Conservation (phyloP, 371 early-diverging fungal species). For the Gilbertella persicaria region DNA sequence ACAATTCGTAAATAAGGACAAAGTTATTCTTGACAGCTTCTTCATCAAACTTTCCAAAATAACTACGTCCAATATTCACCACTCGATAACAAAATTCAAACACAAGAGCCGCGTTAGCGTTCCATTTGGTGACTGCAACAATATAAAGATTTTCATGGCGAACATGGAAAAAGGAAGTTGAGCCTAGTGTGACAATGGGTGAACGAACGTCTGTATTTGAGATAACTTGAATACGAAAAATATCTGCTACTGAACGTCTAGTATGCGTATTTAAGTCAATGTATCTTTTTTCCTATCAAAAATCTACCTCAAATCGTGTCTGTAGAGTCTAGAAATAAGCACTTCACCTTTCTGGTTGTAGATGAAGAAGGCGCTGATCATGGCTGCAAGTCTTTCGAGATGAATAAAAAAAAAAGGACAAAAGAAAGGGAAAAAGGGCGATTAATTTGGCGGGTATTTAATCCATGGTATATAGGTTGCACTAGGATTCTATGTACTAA, state of each 20-base stretch:
- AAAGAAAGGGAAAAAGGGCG: background rate
- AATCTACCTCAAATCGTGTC: constrained; percentile 90
- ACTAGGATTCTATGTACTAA: too few species aligned
- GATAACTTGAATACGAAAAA: constrained; percentile 96
- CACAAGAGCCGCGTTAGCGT: constrained; percentile 81
- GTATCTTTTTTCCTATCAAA: background rate
- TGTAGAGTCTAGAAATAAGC: constrained; percentile 93
- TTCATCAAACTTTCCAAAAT: constrained; percentile 90
- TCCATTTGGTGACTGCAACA: constrained; percentile 84
- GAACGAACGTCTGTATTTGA: constrained; percentile 88
- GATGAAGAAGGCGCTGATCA: constrained; percentile 92
- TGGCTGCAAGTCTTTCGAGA: constrained; percentile 25
- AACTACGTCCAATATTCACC: constrained; percentile 72
- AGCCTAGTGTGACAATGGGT: constrained; percentile 89
- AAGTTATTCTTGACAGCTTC: constrained; percentile 91
- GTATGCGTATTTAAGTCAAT: background rate
- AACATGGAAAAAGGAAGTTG: constrained; percentile 86
- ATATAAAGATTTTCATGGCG: constrained; percentile 89
- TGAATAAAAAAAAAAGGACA: constrained; percentile 10
- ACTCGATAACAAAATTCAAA: constrained; percentile 87
- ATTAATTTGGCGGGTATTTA: too few species aligned
- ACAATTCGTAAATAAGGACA: constrained; percentile 86
- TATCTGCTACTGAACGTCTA: constrained; percentile 92
- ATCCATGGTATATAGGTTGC: too few species aligned
- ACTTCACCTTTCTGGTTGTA: constrained; percentile 97